Conservation (phyloP, 2,329 filamentous ascomycete genomes). For the Biscogniauxia mediterranea region DNA sequence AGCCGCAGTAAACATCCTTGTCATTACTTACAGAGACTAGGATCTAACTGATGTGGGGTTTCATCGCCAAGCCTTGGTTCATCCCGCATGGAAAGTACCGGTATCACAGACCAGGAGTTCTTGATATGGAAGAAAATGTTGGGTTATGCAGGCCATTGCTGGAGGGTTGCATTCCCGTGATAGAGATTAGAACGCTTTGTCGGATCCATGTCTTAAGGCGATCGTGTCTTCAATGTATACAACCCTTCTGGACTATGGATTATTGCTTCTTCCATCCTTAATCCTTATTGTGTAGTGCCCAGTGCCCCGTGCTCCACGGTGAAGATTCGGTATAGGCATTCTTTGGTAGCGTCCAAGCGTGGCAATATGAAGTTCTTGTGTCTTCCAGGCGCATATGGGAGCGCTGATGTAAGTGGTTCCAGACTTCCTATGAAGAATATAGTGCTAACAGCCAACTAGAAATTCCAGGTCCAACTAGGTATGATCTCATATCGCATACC, state of each 20-base stretch:
- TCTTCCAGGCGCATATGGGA: constrained; percentile 57
- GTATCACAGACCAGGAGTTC: neutral
- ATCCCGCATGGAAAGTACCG: neutral
- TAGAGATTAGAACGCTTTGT: neutral
- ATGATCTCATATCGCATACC: constrained; percentile 16
- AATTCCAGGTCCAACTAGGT: constrained; percentile 56
- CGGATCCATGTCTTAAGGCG: constrained; percentile 1
- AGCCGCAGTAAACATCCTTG: neutral
- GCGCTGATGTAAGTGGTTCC: constrained; percentile 38
- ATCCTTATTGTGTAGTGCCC: constrained; percentile 14
- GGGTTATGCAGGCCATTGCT: neutral
- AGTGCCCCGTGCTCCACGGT: constrained; percentile 5
- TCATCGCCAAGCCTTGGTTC: neutral
- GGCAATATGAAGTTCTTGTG: constrained; percentile 55
- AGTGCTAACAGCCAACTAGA: constrained; percentile 36
- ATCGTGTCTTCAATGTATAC: constrained; percentile 11
- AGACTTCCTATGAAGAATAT: constrained; percentile 3
- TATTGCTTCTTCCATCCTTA: constrained; percentile 4
- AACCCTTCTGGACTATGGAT: constrained; percentile 17
- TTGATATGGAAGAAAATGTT: neutral
- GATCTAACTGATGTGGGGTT: neutral
- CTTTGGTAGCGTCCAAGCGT: constrained; percentile 6
- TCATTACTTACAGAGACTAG: neutral
- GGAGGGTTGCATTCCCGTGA: constrained; percentile 5
- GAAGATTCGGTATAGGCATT: constrained; percentile 9